Evolutionary conservation across 371 early-diverging fungal genomes (phyloP), one percentile per base, ranked within the genome.

Genomic region (Cokeromyces recurvatus): DNA sequence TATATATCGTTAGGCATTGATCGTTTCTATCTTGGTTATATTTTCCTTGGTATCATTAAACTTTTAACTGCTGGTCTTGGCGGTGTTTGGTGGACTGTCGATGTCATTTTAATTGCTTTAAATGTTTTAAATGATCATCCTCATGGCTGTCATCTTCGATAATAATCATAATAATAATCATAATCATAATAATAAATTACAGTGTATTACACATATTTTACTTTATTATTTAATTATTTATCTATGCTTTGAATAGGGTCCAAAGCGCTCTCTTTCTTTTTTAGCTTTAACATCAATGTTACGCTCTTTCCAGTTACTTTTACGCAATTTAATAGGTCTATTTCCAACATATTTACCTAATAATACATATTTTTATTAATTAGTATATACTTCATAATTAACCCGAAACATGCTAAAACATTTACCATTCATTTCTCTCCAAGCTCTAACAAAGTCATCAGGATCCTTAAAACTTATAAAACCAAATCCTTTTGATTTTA

Each of bases 291-390:
- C 68, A 53, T 92, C 90, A 3, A 84, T 75, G 59, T 84, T 91
- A 32, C 95, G 84, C n/a, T 95, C 94, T 48, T 89, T 85, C 95
- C 95, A 95, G 15, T 75, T 90, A 56, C 93, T 92, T 57, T 95
- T 95, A 37, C 94, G 78, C 23, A 97, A 77, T 62, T 92, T 95
- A 50, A 95, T 88, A 9, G 97, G 97, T 46, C 96, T 68, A 53
- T 88, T 91, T 19, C 97, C 97, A 8, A 97, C 87, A 64, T 95
- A 97, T 75, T 97, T 95, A 27, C 93, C 94, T 93, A 72, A 8
- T 8, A 5, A 39, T 5, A 19, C 8, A 1, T 21, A 2, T n/a
- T n/a, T n/a, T n/a, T n/a, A n/a, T n/a, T n/a, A n/a, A 19, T 15
- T 16, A 37, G 5, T 7, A 27, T 27, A 11, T 27, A 27, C 20